These are phyloP conservation scores for Diaporthe nobilis DNA, from an alignment of 2,329 filamentous ascomycete species.

Conservation along the genomic window DNA sequence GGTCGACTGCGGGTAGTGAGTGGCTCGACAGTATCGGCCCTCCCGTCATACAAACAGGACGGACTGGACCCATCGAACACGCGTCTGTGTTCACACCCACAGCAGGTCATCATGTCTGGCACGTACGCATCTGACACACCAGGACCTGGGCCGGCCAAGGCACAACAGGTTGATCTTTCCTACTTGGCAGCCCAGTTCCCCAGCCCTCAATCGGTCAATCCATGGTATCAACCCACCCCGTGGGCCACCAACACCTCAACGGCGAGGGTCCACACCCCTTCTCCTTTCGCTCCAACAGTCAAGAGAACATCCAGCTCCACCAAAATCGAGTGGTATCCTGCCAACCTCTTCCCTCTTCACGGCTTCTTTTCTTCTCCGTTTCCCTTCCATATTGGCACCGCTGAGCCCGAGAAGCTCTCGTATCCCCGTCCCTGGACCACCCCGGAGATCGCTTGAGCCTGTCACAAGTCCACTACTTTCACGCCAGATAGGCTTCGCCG, in stretches of 20 bases:
- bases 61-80: neutral
- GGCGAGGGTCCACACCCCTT: constrained; percentile 2
- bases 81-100: constrained; percentile 3
- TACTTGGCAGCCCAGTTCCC: constrained; percentile 8
- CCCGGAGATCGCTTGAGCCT: neutral
- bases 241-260: neutral
- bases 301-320: constrained; percentile 1
- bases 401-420: neutral
- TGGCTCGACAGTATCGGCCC: neutral
- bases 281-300: constrained; percentile 8
- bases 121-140: constrained; percentile 16
- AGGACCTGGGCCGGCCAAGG: neutral
- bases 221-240: constrained; percentile 14
- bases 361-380: neutral
- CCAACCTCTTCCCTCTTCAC: neutral
- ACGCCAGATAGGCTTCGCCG: neutral
- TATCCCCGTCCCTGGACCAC: neutral
- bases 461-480: neutral
- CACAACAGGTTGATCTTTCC: neutral
- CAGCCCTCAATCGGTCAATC: constrained; percentile 6
- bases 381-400: too few species aligned
- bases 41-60: neutral
- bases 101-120: constrained; percentile 7
- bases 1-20: neutral
- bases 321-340: too few species aligned